These are phyloP conservation scores for Camellia sinensis DNA, from an alignment of 148 eudicot species.

Conservation along the genomic window DNA sequence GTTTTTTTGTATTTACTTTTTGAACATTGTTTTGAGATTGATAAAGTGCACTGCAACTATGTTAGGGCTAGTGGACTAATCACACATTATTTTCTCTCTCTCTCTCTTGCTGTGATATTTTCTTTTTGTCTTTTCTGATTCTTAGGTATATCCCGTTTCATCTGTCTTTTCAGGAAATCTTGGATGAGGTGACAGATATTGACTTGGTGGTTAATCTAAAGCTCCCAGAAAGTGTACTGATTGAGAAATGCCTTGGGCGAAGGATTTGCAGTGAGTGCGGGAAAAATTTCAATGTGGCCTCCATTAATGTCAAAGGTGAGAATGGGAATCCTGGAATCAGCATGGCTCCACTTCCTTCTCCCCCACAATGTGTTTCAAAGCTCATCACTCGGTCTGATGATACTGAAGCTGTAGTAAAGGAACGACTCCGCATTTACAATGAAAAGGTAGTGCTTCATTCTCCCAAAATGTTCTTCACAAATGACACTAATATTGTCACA, in stretches of 20 bases:
- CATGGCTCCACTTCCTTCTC: slow-evolving; percentile 87
- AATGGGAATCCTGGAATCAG: slow-evolving; percentile 70
- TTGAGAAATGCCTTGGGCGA: slow-evolving; percentile 97
- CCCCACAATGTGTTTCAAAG: slow-evolving; percentile 81
- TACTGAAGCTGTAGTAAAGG: slow-evolving; percentile 75
- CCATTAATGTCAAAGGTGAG: slow-evolving; percentile 70
- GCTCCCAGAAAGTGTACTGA: slow-evolving; percentile 77
- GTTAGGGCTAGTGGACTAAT: neutral
- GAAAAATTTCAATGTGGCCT: slow-evolving; percentile 82
- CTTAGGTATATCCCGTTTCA: slow-evolving; percentile 9
- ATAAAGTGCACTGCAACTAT: neutral
- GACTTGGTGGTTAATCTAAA: slow-evolving; percentile 92
- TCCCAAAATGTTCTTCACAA: neutral
- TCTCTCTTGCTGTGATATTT: neutral
- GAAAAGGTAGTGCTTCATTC: slow-evolving; percentile 63
- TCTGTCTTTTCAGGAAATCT: slow-evolving; percentile 67
- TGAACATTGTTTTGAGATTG: neutral
- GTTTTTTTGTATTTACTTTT: neutral
- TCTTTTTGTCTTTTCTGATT: neutral
- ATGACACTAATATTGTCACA: neutral
- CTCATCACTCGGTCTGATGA: slow-evolving; percentile 92
- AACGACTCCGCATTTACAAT: slow-evolving; percentile 71
- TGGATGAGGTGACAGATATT: slow-evolving; percentile 90
- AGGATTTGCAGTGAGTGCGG: slow-evolving; percentile 88
- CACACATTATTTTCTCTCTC: neutral